Percentiles rank a stretch among this genome's conserved stretches.
Conservation (phyloP, 768 basidiomycete genomes). For the Lentinula lateritia region DNA sequence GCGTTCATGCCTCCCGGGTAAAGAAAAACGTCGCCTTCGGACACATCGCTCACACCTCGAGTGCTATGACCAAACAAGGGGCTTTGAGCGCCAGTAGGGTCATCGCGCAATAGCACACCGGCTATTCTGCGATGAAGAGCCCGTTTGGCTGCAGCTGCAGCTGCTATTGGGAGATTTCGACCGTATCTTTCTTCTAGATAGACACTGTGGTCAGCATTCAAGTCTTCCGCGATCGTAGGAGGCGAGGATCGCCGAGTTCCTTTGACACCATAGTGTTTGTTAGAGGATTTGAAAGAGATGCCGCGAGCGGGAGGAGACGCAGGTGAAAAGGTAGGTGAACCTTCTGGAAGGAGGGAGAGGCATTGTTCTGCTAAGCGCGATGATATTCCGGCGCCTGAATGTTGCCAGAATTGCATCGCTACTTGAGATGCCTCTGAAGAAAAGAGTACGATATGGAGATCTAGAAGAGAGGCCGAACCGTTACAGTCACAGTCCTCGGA, state of each 20-base stretch:
- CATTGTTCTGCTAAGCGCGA: constrained; percentile 84
- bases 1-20: constrained; percentile 90
- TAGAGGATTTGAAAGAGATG: constrained; percentile 36
- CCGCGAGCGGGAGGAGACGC: constrained; percentile 21
- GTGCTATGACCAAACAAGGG: constrained; percentile 55
- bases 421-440: constrained; percentile 50
- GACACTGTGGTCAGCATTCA: constrained; percentile 56
- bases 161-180: constrained; percentile 73
- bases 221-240: constrained; percentile 30
- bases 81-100: constrained; percentile 38
- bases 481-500: constrained; percentile 18
- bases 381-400: constrained; percentile 85
- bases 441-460: constrained; percentile 83
- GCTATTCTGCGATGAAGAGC: constrained; percentile 87
- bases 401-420: constrained; percentile 96
- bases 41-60: constrained; percentile 62
- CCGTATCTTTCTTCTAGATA: constrained; percentile 97
- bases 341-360: constrained; percentile 61
- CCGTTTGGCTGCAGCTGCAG: constrained; percentile 76
- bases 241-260: constrained; percentile 10
- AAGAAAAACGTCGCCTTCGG: constrained; percentile 86
- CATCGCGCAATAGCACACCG: constrained; percentile 71
- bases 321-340: constrained; percentile 20
- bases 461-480: constrained; percentile 29
- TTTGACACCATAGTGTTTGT: constrained; percentile 56